Conservation (phyloP, 2,329 filamentous ascomycete species). For the Drechslerella dactyloides region DNA sequence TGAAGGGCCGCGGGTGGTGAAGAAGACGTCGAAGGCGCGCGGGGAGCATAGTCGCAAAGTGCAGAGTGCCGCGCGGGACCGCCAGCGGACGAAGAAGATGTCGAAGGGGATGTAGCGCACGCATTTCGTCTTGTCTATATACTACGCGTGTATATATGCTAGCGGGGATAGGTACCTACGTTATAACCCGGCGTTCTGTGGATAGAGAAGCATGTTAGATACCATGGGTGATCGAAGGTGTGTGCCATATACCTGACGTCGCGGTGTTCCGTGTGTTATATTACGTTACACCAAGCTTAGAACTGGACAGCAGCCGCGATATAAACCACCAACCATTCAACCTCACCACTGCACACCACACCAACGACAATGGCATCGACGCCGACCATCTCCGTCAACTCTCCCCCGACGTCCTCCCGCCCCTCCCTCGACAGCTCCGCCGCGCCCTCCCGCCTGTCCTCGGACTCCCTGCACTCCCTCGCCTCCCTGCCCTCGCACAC, state of each 20-base stretch:
- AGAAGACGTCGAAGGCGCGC: slow-evolving; percentile 46
- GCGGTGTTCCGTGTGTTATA: no score
- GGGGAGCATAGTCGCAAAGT: slow-evolving; percentile 44
- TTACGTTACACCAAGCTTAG: no score
- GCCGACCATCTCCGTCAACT: slow-evolving; percentile 47
- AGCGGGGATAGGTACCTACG: not conserved
- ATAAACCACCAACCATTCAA: not conserved
- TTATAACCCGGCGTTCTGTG: no score
- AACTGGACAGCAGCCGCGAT: no score
- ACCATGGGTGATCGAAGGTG: no score
- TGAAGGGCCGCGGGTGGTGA: slow-evolving; percentile 22
- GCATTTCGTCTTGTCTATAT: not conserved
- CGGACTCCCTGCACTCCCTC: slow-evolving; percentile 57
- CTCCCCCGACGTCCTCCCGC: slow-evolving; percentile 47
- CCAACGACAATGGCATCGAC: slow-evolving; percentile 32
- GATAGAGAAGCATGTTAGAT: no score
- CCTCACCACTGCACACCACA: not conserved
- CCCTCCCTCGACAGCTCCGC: slow-evolving; percentile 43
- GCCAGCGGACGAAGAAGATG: slow-evolving; percentile 46
- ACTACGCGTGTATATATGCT: not conserved
- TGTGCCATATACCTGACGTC: no score
- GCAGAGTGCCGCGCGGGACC: slow-evolving; percentile 40
- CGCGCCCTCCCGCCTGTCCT: slow-evolving; percentile 44
- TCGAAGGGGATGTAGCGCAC: slow-evolving; percentile 16
- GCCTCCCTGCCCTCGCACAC: slow-evolving; percentile 42